These are phyloP conservation scores for Phaeolepiota aurea DNA, from an alignment of 768 basidiomycete species.

Conservation along the genomic window DNA sequence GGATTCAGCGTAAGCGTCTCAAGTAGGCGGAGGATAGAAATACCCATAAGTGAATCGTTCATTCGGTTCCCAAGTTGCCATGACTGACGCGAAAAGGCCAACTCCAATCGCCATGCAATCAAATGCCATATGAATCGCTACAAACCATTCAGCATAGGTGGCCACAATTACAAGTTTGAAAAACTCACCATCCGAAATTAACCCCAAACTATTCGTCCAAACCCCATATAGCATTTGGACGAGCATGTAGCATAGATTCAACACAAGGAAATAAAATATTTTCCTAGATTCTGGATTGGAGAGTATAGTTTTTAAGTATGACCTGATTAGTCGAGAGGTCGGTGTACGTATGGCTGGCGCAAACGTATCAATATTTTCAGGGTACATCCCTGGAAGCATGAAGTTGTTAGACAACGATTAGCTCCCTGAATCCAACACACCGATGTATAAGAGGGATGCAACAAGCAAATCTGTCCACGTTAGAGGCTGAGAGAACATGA, in stretches of 20 bases:
- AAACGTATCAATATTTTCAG: conserved; percentile 33
- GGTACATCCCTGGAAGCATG: conserved; percentile 43
- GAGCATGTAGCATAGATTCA: conserved; percentile 94
- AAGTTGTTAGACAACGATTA: too few species aligned
- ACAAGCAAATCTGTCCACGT: conserved; percentile 53
- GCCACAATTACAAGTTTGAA: conserved; percentile 4
- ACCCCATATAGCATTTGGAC: conserved; percentile 97
- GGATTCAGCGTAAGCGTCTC: background rate
- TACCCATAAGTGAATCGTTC: conserved; percentile 93
- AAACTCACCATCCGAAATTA: conserved; percentile 86
- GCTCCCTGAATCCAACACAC: conserved; percentile 25
- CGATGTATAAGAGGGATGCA: conserved; percentile 52
- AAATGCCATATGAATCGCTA: conserved; percentile 99
- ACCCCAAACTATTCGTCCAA: conserved; percentile 93
- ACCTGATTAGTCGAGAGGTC: conserved; percentile 44
- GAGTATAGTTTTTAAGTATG: conserved; percentile 85
- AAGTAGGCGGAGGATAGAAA: conserved; percentile 14
- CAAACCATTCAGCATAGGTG: conserved; percentile 2
- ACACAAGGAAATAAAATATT: conserved; percentile 93
- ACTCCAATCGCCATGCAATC: conserved; percentile 97
- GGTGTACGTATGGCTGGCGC: conserved; percentile 39
- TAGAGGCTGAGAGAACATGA: conserved; percentile 57
- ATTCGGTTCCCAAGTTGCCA: conserved; percentile 97
- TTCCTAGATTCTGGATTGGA: conserved; percentile 88
- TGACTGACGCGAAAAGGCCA: conserved; percentile 91